Percentiles rank a stretch among this genome's conserved stretches.
phyloP scores from a whole-genome alignment of 352 stramenopile species.

The Phytophthora hibernalis region DNA sequence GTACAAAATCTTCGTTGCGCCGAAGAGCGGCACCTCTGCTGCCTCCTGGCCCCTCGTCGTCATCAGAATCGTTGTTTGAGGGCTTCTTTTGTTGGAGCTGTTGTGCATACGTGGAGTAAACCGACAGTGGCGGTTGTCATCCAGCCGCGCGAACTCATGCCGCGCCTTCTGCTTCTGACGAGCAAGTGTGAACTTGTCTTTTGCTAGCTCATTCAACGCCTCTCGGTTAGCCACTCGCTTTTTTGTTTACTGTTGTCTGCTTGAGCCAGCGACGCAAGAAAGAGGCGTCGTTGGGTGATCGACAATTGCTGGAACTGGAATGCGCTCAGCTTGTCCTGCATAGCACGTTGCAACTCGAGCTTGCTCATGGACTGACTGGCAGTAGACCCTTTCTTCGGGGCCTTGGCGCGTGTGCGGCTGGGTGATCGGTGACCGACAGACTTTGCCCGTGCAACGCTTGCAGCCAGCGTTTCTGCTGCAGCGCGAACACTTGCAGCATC shows the following conservation, averaged over 20 bases:
- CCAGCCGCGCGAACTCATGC: slow-evolving; percentile 56
- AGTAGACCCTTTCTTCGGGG: slow-evolving; percentile 30
- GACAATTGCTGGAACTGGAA: slow-evolving; percentile 73
- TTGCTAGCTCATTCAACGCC: slow-evolving; percentile 57
- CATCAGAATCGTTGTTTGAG: slow-evolving; percentile 47
- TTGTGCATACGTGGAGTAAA: slow-evolving; percentile 57
- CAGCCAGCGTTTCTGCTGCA: slow-evolving; percentile 32
- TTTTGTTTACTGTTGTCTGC: slow-evolving; percentile 5
- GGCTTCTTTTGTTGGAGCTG: slow-evolving; percentile 26
- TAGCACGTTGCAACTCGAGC: slow-evolving; percentile 39
- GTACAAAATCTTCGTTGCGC: slow-evolving; percentile 69
- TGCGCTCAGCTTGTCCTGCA: slow-evolving; percentile 64
- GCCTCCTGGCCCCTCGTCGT: slow-evolving; percentile 41
- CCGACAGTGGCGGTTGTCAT: slow-evolving; percentile 63
- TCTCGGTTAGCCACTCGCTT: slow-evolving; percentile 38
- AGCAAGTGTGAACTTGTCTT: slow-evolving; percentile 44
- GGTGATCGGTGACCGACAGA: slow-evolving; percentile 26
- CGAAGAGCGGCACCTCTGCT: slow-evolving; percentile 23
- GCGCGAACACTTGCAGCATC: slow-evolving; percentile 38
- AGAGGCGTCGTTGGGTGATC: slow-evolving; percentile 63
- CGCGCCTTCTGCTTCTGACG: slow-evolving; percentile 42
- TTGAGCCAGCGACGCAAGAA: slow-evolving; percentile 61
- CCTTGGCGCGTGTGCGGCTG: slow-evolving; percentile 17
- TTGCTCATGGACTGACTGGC: slow-evolving; percentile 32
- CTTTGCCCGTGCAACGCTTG: slow-evolving; percentile 40